Base-by-base conservation (phyloP, 768 basidiomycete genomes). In the Pleurotus salmoneostramineus region DNA sequence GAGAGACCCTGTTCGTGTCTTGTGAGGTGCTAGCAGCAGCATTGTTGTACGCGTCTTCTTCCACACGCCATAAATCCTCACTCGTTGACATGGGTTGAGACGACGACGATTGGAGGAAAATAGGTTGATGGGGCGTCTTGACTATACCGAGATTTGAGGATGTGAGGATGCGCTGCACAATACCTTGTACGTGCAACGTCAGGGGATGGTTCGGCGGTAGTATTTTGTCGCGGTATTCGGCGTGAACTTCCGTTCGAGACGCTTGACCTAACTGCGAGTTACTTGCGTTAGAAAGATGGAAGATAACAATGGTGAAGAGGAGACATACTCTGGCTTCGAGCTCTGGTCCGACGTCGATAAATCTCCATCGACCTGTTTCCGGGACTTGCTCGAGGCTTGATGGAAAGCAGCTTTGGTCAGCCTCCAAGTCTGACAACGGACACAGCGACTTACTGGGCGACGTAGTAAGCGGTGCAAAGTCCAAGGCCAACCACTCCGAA, bases 351-450 rank as follows among this genome's bases (percentile, higher is more conserved):
- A 87, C 78, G 66, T 91, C 88, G 83, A 98, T 96, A 68, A 95
- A 97, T 17, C 95, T 73, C 82, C 88, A 88, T 57, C 95, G 74
- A 0, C 93, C 93, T 0, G 93, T 95, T 67, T 95, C 88, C 2
- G 89, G 85, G 0, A 93, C 90, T 66, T 83, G 79, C 68, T 98
- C 95, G 31, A 95, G 76, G 65, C 93, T 95, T 61, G 33, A 8
- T 15, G 27, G 4, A 5, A 32, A 40, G n/a, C 37, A 8, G n/a
- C 21, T 27, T 27, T 27, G 8, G 37, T 40, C 8, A 40, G n/a
- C 37, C 37, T 10, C 37, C 37, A 40, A 8, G n/a, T 8, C 8
- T n/a, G n/a, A 40, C 37, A 40, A 45, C n/a, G 17, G 15, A 17
- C 2, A 45, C 21, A 45, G 5, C 3, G 32, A 55, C 52, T 55